Evolutionary conservation across 495 filamentous ascomycete species (phyloP).

Genomic region (Tuber indicum): DNA sequence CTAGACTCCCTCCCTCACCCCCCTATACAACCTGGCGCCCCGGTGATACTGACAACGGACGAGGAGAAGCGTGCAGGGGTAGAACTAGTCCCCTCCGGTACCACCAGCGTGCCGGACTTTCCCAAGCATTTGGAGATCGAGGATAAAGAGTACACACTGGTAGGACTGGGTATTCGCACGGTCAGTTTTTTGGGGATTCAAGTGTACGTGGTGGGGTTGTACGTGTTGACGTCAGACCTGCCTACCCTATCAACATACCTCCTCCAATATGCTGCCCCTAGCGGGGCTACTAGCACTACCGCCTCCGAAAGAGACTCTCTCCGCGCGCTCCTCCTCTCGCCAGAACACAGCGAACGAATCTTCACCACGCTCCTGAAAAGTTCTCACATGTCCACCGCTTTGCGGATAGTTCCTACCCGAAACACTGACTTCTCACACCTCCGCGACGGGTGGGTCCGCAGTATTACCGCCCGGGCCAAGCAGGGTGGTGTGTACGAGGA

Average conservation of each 20-base stretch:
- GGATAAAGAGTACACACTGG: constrained; percentile 69
- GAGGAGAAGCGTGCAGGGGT: constrained; percentile 55
- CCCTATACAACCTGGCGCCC: constrained; percentile 20
- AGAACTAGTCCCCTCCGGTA: constrained; percentile 58
- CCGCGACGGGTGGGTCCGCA: constrained; percentile 81
- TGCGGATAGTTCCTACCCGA: constrained; percentile 73
- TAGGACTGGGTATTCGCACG: constrained; percentile 79
- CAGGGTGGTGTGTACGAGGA: constrained; percentile 49
- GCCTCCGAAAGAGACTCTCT: background rate
- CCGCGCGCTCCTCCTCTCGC: background rate
- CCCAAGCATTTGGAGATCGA: constrained; percentile 56
- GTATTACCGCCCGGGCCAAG: constrained; percentile 64
- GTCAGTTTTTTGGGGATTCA: constrained; percentile 86
- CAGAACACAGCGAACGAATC: background rate
- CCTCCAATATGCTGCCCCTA: constrained; percentile 40
- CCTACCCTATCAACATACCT: constrained; percentile 52
- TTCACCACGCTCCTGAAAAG: background rate
- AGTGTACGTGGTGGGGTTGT: constrained; percentile 90
- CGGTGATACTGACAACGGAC: constrained; percentile 43
- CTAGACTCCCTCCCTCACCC: constrained; percentile 39
- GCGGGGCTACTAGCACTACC: constrained; percentile 44
- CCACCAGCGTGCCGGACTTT: constrained; percentile 72
- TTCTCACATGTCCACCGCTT: constrained; percentile 42
- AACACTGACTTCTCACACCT: constrained; percentile 87
- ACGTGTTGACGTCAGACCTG: constrained; percentile 75